Percentiles rank a stretch among this genome's conserved stretches.
Conservation (phyloP, 305 asterid species). For the Stenogyne calaminthoides region DNA sequence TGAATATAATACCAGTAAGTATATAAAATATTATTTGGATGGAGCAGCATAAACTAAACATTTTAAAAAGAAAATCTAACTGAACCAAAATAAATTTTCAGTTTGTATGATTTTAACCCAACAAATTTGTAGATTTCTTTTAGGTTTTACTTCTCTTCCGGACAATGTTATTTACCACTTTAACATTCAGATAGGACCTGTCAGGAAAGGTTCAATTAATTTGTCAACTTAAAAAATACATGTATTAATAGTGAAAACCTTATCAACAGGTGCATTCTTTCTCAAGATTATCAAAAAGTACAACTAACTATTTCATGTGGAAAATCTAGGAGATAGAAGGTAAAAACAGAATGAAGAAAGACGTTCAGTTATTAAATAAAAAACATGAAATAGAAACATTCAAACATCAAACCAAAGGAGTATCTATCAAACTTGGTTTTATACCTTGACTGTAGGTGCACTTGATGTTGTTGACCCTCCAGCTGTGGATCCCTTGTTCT, state of each 20-base stretch:
- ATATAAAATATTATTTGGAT: background rate
- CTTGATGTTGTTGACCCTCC: slow-evolving; percentile 63
- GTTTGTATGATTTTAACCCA: background rate
- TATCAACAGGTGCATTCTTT: background rate
- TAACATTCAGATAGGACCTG: background rate
- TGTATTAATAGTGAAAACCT: background rate
- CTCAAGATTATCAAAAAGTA: background rate
- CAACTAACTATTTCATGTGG: background rate
- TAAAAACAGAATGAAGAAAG: slow-evolving; percentile 6
- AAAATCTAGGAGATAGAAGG: background rate
- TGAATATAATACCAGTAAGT: background rate
- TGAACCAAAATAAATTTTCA: background rate
- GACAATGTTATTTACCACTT: background rate
- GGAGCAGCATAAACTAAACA: background rate
- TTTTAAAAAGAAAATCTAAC: background rate
- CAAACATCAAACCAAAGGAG: background rate
- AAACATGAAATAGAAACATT: background rate
- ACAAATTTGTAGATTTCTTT: background rate
- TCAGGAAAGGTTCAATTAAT: background rate
- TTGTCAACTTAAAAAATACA: background rate
- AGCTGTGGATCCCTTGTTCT: slow-evolving; percentile 56
- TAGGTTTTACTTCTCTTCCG: background rate
- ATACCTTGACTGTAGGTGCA: slow-evolving; percentile 58
- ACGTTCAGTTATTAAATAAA: background rate
- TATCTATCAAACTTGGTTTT: background rate